Evolutionary conservation across 768 basidiomycete species (phyloP).

Genomic region (Chlorophyllum brunneum): DNA sequence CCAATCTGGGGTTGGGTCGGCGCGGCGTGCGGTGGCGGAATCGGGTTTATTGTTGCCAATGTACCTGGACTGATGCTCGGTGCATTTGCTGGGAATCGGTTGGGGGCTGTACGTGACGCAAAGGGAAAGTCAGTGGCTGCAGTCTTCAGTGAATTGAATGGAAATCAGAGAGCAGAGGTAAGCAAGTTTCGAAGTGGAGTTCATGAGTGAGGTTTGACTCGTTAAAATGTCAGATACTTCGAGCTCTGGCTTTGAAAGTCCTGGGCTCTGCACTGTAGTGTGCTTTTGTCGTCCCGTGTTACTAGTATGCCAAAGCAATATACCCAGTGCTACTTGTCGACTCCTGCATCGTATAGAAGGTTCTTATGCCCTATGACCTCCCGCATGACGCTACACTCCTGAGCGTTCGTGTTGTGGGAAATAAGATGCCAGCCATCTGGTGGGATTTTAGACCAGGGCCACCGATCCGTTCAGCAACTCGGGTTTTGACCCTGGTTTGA

Average conservation of each 20-base stretch:
- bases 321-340: neutral
- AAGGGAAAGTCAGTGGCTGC: conserved; percentile 92
- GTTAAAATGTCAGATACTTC: conserved; percentile 63
- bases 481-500: too few species aligned
- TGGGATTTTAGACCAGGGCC: too few species aligned
- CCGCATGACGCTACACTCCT: too few species aligned
- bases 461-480: too few species aligned
- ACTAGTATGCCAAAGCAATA: conserved; percentile 10
- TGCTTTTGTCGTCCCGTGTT: neutral
- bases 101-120: conserved; percentile 89
- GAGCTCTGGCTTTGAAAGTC: conserved; percentile 79
- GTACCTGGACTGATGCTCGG: conserved; percentile 85
- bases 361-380: neutral
- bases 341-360: neutral
- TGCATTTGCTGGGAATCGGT: conserved; percentile 82
- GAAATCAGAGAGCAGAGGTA: conserved; percentile 86
- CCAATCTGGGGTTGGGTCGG: conserved; percentile 82
- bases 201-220: neutral
- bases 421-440: too few species aligned
- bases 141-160: conserved; percentile 76
- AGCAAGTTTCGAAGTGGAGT: conserved; percentile 15
- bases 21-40: conserved; percentile 65
- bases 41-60: conserved; percentile 66
- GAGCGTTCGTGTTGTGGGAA: too few species aligned
- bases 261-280: conserved; percentile 56